Base-by-base conservation (phyloP, 169 alveolate species). In the Plasmodium falciparum region DNA sequence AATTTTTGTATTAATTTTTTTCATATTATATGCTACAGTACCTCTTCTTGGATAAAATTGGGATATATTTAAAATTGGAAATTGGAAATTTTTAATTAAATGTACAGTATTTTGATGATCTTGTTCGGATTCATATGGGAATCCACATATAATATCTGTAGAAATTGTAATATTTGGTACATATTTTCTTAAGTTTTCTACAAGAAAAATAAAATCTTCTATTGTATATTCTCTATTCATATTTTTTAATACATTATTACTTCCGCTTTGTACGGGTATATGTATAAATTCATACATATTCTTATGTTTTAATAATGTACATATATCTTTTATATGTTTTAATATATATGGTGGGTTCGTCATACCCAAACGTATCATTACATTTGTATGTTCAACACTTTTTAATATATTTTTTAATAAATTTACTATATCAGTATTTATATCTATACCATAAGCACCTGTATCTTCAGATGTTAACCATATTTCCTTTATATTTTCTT, bases 401-500 rank as follows among this genome's bases (percentile, higher is more conserved):
- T 94, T 95, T 49, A 97, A 92, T 7, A 98, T 94, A 74, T 94
- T 94, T 50, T 78, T 78, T 52, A 98, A 94, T 59, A 99, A 93
- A 56, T 95, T 95, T 0, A 99, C 98, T 13, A 99, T 92, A 92
- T 97, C 95, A 63, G 99, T 97, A 26, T 98, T 99, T 26, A 98
- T 96, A 93, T 99, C 99, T 50, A 98, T 94, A 9, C 99, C 99
- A 90, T 98, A 99, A 12, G 99, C 99, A 2, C 99, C 95, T 90
- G 98, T 92, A 88, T 99, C 99, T 94, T 99, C 99, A 33, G 99
- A 97, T 7, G 99, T 98, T 22, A 99, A 94, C 99, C 99, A 99
- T 22, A 99, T 97, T 94, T 98, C 98, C 76, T 96, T 97, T 2
- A 97, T 98, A 62, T 98, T 99, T 73, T 97, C 99, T 83, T 95